A percentile compares a stretch with the other conserved stretches of the same genome.
Evolutionary conservation across 495 filamentous ascomycete species (phyloP).

Genomic region (Neurospora sp.): DNA sequence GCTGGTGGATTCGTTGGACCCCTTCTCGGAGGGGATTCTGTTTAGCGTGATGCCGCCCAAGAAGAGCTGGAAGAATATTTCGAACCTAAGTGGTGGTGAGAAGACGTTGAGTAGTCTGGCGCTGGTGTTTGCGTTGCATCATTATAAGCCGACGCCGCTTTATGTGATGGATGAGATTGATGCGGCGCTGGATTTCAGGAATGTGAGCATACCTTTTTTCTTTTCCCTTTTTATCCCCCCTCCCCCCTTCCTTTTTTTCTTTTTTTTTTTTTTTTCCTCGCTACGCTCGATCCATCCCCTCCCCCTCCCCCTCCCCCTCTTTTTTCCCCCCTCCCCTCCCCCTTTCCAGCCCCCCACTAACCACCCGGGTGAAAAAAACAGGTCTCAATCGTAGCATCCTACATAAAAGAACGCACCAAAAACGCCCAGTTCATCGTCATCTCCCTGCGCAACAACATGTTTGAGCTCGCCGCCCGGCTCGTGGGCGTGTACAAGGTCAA

Average conservation of each 20-base stretch:
- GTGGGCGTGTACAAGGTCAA: slow-evolving; percentile 99
- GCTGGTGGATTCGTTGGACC: slow-evolving; percentile 81
- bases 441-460: slow-evolving; percentile 98
- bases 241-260: not conserved
- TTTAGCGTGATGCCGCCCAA: slow-evolving; percentile 99
- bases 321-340: not conserved
- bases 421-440: slow-evolving; percentile 99
- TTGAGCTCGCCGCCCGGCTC: slow-evolving; percentile 86
- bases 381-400: slow-evolving; percentile 96
- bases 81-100: slow-evolving; percentile 88
- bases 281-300: too few species aligned
- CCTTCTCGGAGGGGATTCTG: slow-evolving; percentile 92
- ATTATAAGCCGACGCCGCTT: slow-evolving; percentile 93
- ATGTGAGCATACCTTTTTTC: slow-evolving; percentile 53
- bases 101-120: slow-evolving; percentile 93
- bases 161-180: slow-evolving; percentile 99
- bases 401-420: slow-evolving; percentile 98
- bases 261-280: too few species aligned
- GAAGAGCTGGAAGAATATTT: slow-evolving; percentile 99
- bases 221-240: not conserved
- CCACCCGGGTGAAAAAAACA: slow-evolving; percentile 18
- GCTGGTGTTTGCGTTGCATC: slow-evolving; percentile 92
- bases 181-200: slow-evolving; percentile 93
- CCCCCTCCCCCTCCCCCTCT: not conserved
- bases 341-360: too few species aligned